Conservation (phyloP, 257 asterid species). For the Plectranthus barbatus region DNA sequence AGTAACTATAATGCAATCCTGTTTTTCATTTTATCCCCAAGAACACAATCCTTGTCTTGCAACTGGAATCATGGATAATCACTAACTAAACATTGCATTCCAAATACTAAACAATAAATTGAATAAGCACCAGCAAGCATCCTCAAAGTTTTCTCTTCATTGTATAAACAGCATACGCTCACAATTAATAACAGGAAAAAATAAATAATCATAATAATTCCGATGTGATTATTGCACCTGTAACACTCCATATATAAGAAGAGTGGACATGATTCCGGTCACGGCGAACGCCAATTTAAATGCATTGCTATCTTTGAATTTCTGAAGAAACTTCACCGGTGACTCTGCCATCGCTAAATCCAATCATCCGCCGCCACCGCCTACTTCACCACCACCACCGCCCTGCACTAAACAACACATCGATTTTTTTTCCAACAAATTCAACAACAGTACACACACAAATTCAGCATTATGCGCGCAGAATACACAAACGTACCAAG, state of each 20-base stretch:
- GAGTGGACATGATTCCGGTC: conserved; percentile 84
- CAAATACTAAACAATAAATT: neutral
- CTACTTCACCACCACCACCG: conserved; percentile 11
- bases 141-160: neutral
- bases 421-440: neutral
- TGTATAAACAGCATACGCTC: neutral
- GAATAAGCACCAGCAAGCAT: neutral
- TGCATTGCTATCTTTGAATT: conserved; percentile 46
- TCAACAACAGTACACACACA: neutral
- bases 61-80: neutral
- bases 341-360: conserved; percentile 55
- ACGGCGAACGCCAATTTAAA: conserved; percentile 70
- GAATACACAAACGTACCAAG: conserved; percentile 2
- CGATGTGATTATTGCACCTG: conserved; percentile 43
- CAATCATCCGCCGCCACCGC: conserved; percentile 47
- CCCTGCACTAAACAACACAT: conserved; percentile 5
- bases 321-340: conserved; percentile 29
- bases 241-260: conserved; percentile 75
- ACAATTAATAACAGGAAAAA: neutral
- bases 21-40: neutral
- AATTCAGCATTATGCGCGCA: neutral
- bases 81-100: neutral
- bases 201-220: too few relatives aligned
- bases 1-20: neutral
- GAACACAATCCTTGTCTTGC: neutral